A percentile compares a stretch with the other conserved stretches of the same genome.
Evolutionary conservation across 2,329 filamentous ascomycete genomes (phyloP).

Genomic region (Mycosphaerella sp.): DNA sequence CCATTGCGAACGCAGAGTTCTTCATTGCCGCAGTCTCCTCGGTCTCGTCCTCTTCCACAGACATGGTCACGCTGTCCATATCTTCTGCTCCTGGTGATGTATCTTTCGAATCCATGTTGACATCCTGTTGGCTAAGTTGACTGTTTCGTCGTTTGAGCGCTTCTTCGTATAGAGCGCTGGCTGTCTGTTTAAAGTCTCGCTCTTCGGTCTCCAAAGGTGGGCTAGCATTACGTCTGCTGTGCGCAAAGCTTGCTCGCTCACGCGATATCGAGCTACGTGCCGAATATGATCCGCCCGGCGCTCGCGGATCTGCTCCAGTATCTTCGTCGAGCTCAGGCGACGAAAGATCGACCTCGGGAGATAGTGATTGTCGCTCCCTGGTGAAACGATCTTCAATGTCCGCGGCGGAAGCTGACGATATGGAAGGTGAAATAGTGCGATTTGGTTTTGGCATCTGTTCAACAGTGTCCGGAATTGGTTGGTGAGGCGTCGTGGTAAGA

Average conservation of each 20-base stretch:
- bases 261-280: conserved; percentile 36
- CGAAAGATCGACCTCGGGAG: conserved; percentile 87
- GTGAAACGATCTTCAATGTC: conserved; percentile 62
- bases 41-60: conserved; percentile 37
- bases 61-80: conserved; percentile 29
- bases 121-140: conserved; percentile 35
- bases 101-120: conserved; percentile 32
- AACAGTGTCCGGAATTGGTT: conserved; percentile 64
- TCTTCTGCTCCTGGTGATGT: conserved; percentile 32
- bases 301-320: conserved; percentile 49
- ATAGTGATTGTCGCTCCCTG: conserved; percentile 64
- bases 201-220: conserved; percentile 91
- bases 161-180: conserved; percentile 68
- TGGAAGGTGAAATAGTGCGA: conserved; percentile 73
- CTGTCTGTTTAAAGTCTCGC: conserved; percentile 93
- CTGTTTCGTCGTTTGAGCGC: conserved; percentile 39
- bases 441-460: conserved; percentile 35
- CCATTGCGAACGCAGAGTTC: conserved; percentile 45
- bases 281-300: conserved; percentile 60
- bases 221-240: conserved; percentile 68
- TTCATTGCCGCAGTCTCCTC: conserved; percentile 47
- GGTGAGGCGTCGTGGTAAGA: conserved; percentile 78
- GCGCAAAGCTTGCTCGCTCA: conserved; percentile 43
- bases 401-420: conserved; percentile 67
- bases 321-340: conserved; percentile 78